Base-by-base conservation (phyloP, 2,329 filamentous ascomycete species). In the Coniosporium tulheliwenetii region DNA sequence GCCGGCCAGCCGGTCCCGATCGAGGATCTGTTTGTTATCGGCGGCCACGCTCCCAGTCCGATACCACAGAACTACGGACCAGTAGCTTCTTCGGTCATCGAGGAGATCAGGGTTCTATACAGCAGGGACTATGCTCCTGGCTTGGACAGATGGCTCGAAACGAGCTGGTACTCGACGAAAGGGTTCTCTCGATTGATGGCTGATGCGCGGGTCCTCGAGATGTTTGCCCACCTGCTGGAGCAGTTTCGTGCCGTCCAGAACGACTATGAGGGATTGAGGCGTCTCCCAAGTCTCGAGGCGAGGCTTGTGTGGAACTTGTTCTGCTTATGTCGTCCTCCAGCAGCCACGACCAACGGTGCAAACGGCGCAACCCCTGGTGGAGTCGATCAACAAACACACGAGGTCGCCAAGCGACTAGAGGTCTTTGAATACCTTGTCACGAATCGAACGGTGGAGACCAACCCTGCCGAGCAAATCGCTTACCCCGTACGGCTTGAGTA, bases 381-480 rank as follows among this genome's bases (percentile, higher is more conserved):
- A 3, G 70, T 75, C 14, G 75, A 78, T 49, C 72, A 84, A 44
- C 58, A 74, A 31, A 55, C 71, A 16, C 77, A 81, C 50, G 76
- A 80, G 16, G 70, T 76, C 39, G 54, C 60, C 12, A 77, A 78
- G 43, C 77, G 87, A 15, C 70, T 94, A 33, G 71, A 76, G 35
- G 75, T 89, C 16, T 71, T 94, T 39, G 83, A 93, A 55, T 70
- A 77, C 5, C 67, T 95, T 30, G 63, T 94, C 29, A 82, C 79
- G 19, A 84, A 85, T 38, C 75, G 79, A 26, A 75, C 76, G 43
- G 59, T 91, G 41, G 51, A 62, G 1, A 53, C 51, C 26, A 85
- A 78, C 49, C 74, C 70, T 7, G 64, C 79, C 38, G 65, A 71
- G 40, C 62, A 58, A 63, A 38, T 68, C 66, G 29, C 59, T 63